Base-by-base conservation (phyloP, 345 rosid species). In the Isatis tinctoria region DNA sequence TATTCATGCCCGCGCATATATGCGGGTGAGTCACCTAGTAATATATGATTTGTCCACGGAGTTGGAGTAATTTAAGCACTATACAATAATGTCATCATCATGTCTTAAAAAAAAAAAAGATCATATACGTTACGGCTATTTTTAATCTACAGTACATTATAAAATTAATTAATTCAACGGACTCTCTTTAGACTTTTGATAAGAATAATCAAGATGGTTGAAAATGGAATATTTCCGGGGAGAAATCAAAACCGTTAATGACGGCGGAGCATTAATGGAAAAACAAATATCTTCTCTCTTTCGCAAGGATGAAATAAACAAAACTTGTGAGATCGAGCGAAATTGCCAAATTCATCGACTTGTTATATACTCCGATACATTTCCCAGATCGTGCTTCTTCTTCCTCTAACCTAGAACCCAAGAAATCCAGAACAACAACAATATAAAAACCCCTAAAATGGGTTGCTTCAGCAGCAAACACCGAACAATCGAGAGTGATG, bases 381-480 rank as follows among this genome's bases (percentile, higher is more conserved):
- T 20, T 30, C 27, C 43, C 72, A 27, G 44, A 74, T 67, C 53
- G 30, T 24, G 33, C 47, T 61, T 33, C 1, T 43, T 56, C 58
- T 35, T 65, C 43, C 33, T 45, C 62, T 58, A 63, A 54, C 71
- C 67, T 70, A 67, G 40, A 65, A 65, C 75, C 41, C 72, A 70
- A 41, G 60, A 52, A 24, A 69, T 30, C 56, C 72, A n/a, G 5
- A 30, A 54, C n/a, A n/a, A n/a, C n/a, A 5, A 11, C 2, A 8
- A 26, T 10, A 3, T 4, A 9, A 37, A 39, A 60, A 2, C 1
- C 6, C 62, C 53, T 16, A 24, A 69, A 39, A 87, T 90, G 96
- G 93, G 91, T 76, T 88, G 93, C 65, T 73, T 63, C 18, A 70
- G 80, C 64, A 85, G 91, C 86, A 87, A 82, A 54, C 75, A 78